Percentiles rank a stretch among this genome's conserved stretches.
phyloP scores from a whole-genome alignment of 331 rosid species.

The Stylosanthes scabra region DNA sequence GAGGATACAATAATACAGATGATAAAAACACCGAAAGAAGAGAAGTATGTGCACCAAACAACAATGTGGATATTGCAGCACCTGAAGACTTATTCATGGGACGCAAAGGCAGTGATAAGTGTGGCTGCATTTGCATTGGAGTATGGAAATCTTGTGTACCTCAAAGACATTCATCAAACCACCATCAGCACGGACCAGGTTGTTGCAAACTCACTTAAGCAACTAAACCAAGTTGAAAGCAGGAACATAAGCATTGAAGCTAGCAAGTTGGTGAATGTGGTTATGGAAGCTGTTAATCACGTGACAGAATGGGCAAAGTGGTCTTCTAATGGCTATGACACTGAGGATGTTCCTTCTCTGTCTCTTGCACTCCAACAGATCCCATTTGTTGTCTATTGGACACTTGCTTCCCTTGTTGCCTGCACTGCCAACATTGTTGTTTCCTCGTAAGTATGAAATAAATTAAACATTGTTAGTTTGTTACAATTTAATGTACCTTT shows the following conservation, averaged over 20 bases:
- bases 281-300: conserved; percentile 20
- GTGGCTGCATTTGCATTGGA: conserved; percentile 42
- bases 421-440: conserved; percentile 35
- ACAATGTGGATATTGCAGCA: conserved; percentile 44
- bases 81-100: conserved; percentile 40
- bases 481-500: too few relatives aligned
- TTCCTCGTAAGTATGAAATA: conserved; percentile 39
- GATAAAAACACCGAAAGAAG: conserved; percentile 37
- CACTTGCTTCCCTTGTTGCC: conserved; percentile 43
- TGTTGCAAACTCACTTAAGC: conserved; percentile 37
- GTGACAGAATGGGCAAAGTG: conserved; percentile 38
- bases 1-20: conserved; percentile 33
- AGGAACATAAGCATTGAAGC: conserved; percentile 21
- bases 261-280: conserved; percentile 1
- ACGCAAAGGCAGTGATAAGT: conserved; percentile 37
- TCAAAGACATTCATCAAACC: background rate
- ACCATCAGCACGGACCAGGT: conserved; percentile 18
- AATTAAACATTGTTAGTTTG: too few relatives aligned
- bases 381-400: conserved; percentile 44
- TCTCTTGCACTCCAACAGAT: conserved; percentile 33
- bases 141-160: conserved; percentile 34
- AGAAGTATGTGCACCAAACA: conserved; percentile 41
- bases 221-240: conserved; percentile 41
- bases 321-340: conserved; percentile 33
- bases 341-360: conserved; percentile 43